phyloP scores from a whole-genome alignment of 2,329 filamentous ascomycete genomes.

The Cladophialophora chaetospira region DNA sequence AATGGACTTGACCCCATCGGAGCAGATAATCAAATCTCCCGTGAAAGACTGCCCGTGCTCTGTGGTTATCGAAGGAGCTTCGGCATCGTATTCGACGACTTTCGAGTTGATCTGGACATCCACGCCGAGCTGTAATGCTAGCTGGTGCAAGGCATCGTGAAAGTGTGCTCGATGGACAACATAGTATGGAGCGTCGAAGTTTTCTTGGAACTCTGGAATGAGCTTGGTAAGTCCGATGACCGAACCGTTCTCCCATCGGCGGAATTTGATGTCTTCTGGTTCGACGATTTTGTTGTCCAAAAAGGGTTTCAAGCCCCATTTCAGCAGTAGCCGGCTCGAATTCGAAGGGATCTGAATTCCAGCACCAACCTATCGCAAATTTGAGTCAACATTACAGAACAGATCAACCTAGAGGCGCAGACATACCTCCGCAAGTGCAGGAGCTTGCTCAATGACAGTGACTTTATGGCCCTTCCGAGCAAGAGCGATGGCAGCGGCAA shows the following conservation, averaged over 20 bases:
- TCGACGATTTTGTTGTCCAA: conserved; percentile 21
- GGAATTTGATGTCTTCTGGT: conserved; percentile 24
- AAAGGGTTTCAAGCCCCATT: conserved; percentile 34
- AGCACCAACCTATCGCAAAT: conserved; percentile 34
- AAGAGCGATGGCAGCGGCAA: conserved; percentile 37
- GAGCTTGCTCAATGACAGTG: conserved; percentile 35
- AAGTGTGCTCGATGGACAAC: conserved; percentile 29
- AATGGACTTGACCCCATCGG: conserved; percentile 40
- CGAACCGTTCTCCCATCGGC: conserved; percentile 25
- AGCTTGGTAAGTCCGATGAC: conserved; percentile 27
- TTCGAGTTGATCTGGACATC: conserved; percentile 28
- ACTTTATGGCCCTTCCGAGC: conserved; percentile 34
- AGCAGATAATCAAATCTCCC: conserved; percentile 44
- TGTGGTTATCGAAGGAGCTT: conserved; percentile 35
- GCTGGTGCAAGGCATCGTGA: conserved; percentile 25
- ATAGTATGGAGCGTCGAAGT: conserved; percentile 28
- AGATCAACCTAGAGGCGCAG: background rate
- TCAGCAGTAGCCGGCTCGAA: conserved; percentile 34
- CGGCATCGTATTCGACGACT: conserved; percentile 32
- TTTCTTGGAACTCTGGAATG: conserved; percentile 23
- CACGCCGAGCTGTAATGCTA: conserved; percentile 23
- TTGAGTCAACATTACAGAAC: background rate
- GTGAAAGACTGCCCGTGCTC: conserved; percentile 35
- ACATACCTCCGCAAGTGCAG: conserved; percentile 23
- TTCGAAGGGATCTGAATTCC: conserved; percentile 38